Conservation (phyloP, 768 basidiomycete species). For the Lentinus tigrinus region DNA sequence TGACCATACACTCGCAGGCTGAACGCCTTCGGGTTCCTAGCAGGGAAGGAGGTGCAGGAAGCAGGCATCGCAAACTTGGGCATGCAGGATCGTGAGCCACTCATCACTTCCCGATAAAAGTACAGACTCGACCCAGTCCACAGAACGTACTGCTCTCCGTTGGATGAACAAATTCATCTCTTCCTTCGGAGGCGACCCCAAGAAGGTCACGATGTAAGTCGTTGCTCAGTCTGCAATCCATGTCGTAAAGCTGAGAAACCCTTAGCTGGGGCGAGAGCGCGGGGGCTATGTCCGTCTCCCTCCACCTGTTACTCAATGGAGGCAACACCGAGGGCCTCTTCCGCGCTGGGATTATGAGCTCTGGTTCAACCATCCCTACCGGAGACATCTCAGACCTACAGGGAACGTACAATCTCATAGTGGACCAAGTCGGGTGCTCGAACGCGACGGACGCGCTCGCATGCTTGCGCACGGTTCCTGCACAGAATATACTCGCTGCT, state of each 20-base stretch:
- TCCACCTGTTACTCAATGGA: conserved; percentile 27
- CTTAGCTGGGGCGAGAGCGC: conserved; percentile 34
- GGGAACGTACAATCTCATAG: conserved; percentile 40
- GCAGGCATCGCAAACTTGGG: conserved; percentile 45
- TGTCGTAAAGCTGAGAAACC: no score
- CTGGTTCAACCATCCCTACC: conserved; percentile 9
- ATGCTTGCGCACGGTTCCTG: conserved; percentile 41
- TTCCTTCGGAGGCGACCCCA: conserved; percentile 43
- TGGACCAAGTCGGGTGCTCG: conserved; percentile 36
- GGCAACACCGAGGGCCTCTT: conserved; percentile 25
- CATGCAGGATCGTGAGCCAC: conserved; percentile 41
- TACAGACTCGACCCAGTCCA: background rate
- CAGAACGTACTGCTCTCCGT: conserved; percentile 38
- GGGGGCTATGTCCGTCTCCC: conserved; percentile 32
- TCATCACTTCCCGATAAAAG: background rate
- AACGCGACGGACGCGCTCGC: conserved; percentile 34
- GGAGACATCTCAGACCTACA: conserved; percentile 27
- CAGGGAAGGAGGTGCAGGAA: conserved; percentile 35
- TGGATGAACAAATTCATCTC: conserved; percentile 41
- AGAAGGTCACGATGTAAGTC: conserved; percentile 40
- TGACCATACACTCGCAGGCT: background rate
- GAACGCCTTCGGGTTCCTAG: conserved; percentile 38
- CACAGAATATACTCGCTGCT: conserved; percentile 27
- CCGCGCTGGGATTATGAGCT: conserved; percentile 37
- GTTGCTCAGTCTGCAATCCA: no score